Evolutionary conservation across 106 monocot genomes (phyloP).

Genomic region (Iris macrosiphon): DNA sequence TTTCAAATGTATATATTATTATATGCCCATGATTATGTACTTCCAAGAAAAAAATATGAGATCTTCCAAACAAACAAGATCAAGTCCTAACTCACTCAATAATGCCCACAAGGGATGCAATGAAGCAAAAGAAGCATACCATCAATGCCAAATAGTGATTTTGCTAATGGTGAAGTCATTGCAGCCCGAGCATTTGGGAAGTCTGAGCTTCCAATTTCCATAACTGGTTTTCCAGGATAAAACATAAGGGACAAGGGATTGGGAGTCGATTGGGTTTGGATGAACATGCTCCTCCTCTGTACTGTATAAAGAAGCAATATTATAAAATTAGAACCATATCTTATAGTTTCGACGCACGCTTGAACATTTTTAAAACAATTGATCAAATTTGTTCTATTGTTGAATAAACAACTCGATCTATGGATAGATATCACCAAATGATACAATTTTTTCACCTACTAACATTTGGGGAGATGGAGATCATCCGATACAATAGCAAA

Average conservation of each 20-base stretch:
- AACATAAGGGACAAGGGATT: constrained; percentile 97
- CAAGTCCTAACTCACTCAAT: too few relatives aligned
- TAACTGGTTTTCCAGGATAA: constrained; percentile 84
- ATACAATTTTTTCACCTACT: neutral
- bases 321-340: neutral
- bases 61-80: too few relatives aligned
- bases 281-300: constrained; percentile 89
- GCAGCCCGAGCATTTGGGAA: constrained; percentile 87
- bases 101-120: too few relatives aligned
- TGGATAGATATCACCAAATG: too few relatives aligned
- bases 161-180: constrained; percentile 84
- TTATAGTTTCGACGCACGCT: too few relatives aligned
- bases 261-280: constrained; percentile 86
- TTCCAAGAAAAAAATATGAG: too few relatives aligned
- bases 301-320: constrained; percentile 31
- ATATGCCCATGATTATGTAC: too few relatives aligned
- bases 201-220: constrained; percentile 89
- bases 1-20: too few relatives aligned
- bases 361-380: neutral
- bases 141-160: constrained; percentile 76
- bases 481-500: neutral
- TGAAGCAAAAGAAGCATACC: constrained; percentile 45
- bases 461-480: neutral
- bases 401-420: neutral
- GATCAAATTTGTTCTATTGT: neutral